phyloP scores from a whole-genome alignment of 1,284 basidiomycete species.

The Rhodotorula sp. region DNA sequence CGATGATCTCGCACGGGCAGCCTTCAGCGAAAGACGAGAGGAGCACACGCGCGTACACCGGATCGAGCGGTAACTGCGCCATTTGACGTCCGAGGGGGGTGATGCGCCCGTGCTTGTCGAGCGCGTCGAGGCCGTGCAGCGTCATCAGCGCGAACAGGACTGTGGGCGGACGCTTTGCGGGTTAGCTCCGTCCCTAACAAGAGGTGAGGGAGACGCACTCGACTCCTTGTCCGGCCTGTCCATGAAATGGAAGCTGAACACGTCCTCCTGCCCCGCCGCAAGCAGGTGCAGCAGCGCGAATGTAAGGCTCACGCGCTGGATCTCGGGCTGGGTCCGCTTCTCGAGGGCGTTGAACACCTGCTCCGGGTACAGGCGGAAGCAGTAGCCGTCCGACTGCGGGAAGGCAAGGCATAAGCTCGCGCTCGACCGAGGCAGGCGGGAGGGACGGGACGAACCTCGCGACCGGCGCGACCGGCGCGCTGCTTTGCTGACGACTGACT shows the following conservation, averaged over 20 bases:
- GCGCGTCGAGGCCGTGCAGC: slow-evolving; percentile 72
- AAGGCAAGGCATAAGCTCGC: not conserved
- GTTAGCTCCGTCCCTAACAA: rapidly evolving
- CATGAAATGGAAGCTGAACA: slow-evolving; percentile 78
- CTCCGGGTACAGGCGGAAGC: slow-evolving; percentile 87
- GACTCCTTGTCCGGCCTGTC: slow-evolving; percentile 73
- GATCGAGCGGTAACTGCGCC: slow-evolving; percentile 81
- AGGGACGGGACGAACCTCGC: slow-evolving; percentile 63
- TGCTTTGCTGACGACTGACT: slow-evolving; percentile 89
- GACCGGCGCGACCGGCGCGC: slow-evolving; percentile 84
- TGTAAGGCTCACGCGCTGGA: slow-evolving; percentile 78
- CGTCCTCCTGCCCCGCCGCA: slow-evolving; percentile 62
- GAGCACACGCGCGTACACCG: slow-evolving; percentile 72
- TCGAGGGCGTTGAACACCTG: slow-evolving; percentile 68
- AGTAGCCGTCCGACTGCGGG: slow-evolving; percentile 61
- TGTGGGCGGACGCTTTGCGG: slow-evolving; percentile 20
- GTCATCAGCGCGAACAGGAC: slow-evolving; percentile 72
- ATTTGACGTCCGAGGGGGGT: slow-evolving; percentile 73
- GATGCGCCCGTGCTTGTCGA: slow-evolving; percentile 62
- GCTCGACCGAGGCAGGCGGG: slow-evolving; percentile 30
- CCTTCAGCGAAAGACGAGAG: slow-evolving; percentile 69
- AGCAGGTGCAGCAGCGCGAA: slow-evolving; percentile 75
- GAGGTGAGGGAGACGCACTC: slow-evolving; percentile 58
- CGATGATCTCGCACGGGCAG: slow-evolving; percentile 73
- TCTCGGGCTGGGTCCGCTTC: slow-evolving; percentile 77